These are phyloP conservation scores for Populus pruinosa DNA, from an alignment of 345 rosid genomes.

Conservation along the genomic window DNA sequence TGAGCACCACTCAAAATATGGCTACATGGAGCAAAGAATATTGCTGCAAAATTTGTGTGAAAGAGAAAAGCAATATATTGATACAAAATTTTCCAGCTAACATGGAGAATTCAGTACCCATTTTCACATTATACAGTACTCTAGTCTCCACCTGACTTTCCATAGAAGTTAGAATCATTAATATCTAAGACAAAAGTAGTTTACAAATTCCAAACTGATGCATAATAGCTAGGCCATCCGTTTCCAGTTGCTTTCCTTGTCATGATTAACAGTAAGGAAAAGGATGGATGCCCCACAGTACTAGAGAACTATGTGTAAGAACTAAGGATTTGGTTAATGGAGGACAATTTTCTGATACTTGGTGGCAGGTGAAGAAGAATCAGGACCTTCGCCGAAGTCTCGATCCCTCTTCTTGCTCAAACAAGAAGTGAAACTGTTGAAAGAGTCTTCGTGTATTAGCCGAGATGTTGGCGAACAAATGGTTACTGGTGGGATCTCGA, in stretches of 20 bases:
- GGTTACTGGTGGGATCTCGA: conserved; percentile 62
- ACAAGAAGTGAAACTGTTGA: conserved; percentile 22
- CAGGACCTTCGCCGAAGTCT: conserved; percentile 25
- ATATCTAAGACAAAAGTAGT: conserved; percentile 12
- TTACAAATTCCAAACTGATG: conserved; percentile 15
- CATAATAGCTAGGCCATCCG: conserved; percentile 12
- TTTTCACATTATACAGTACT: conserved; percentile 19
- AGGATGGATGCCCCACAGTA: conserved; percentile 11
- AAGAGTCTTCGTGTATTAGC: conserved; percentile 26
- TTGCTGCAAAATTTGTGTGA: not conserved
- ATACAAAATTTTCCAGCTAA: not conserved
- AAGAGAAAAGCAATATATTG: not conserved
- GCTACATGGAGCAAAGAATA: not conserved
- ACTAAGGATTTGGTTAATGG: conserved; percentile 12
- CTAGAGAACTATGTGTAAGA: not conserved
- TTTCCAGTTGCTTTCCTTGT: conserved; percentile 14
- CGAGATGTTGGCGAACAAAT: conserved; percentile 38
- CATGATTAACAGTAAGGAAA: conserved; percentile 15
- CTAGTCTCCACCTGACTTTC: conserved; percentile 5
- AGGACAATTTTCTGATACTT: conserved; percentile 30
- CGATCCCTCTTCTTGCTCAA: conserved; percentile 35
- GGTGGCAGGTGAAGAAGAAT: conserved; percentile 21
- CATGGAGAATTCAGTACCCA: conserved; percentile 20
- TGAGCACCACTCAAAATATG: conserved; percentile 8
- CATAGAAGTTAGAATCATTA: conserved; percentile 26